Base-by-base conservation (phyloP, 2,329 filamentous ascomycete species). In the Aciculosporium take region DNA sequence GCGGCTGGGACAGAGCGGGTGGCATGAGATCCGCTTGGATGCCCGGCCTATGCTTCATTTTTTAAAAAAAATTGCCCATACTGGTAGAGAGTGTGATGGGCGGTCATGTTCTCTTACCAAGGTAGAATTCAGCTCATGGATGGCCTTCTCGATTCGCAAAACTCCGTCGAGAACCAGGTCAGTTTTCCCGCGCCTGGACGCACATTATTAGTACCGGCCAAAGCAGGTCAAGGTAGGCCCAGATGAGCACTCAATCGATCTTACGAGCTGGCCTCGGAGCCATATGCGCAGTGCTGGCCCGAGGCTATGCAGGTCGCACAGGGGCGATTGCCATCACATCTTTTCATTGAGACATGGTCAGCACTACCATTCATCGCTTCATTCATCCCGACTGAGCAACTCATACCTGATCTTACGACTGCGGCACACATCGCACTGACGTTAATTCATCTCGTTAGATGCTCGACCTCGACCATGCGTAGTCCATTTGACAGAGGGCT, bases 141-240 rank as follows among this genome's bases (percentile, higher is more conserved):
- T 56, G 9, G 64, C 56, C 39, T 56, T 62, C 47, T 72, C 69
- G 17, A 71, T 62, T 12, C 68, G 58, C 1, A 71, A 49, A 3
- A 69, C 65, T 5, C 67, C 66, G 43, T 71, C 68, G 3, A 72
- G 59, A 18, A 72, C 70, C 36, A 71, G 53, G 43, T 72, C 69
- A 33, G 63, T 69, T 49, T 72, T 72, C 24, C 67, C 67, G 44
- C 68, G 40, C 23, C 43, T 42, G 12, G 2, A 15, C 24, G 4
- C 18, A 4, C 8, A 20, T 15, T 21, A 23, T 43, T 10, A 39
- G 36, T 8, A 20, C 20, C 20, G 21, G 8, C 27, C 2, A 29
- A 31, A 37, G 12, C 23, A 9, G 25, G 25, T 20, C 8, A 29
- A 21, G 12, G 13, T 7, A 29, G 6, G 29, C 6, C 5, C 10